Evolutionary conservation across 2,329 filamentous ascomycete genomes (phyloP), one percentile per base, ranked within the genome.

Genomic region (Aspergillus floridensis): DNA sequence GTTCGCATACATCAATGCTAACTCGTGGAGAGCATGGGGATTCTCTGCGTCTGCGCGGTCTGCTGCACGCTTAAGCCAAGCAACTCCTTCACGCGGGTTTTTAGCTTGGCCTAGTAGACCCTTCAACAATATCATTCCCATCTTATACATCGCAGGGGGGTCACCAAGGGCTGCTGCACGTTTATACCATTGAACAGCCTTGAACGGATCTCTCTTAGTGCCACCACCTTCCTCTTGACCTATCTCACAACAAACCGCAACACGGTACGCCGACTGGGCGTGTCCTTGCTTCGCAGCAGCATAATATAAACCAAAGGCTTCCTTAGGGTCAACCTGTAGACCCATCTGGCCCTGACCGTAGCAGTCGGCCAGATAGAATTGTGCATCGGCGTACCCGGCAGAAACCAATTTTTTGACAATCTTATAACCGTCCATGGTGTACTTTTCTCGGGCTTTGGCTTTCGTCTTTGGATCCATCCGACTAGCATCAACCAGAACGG

Each of bases 171-270:
- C 89, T 11, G 95, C 93, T 6, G 95, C 92, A 48, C 93, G 90
- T 74, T 93, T 92, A 76, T 99, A 99, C 95, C 95, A 99, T 74
- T 98, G 93, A 21, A 98, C 93, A 1, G 95, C 93, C 77, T 98
- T 98, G 65, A 93, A 78, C 0, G 92, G 91, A 70, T 99, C 95
- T 68, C 89, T 90, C 59, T 91, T 87, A 1, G 95, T 98, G 24
- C 95, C 95, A 55, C 95, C 95, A 31, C 93, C 93, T 68, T 96
- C 93, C 72, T 98, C 93, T 58, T 92, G 87, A 3, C 95, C 95
- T 68, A 99, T 92, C 74, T 99, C 95, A 72, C 95, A 98, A 79
- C 95, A 99, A 0, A 99, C 93, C 0, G 95, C 95, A 26, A 95
- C 96, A 57, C 95, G 86, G 74, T 98, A 99, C 0, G 95, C 95